Evolutionary conservation across 352 stramenopile genomes (phyloP).

Genomic region (Albugo candida): DNA sequence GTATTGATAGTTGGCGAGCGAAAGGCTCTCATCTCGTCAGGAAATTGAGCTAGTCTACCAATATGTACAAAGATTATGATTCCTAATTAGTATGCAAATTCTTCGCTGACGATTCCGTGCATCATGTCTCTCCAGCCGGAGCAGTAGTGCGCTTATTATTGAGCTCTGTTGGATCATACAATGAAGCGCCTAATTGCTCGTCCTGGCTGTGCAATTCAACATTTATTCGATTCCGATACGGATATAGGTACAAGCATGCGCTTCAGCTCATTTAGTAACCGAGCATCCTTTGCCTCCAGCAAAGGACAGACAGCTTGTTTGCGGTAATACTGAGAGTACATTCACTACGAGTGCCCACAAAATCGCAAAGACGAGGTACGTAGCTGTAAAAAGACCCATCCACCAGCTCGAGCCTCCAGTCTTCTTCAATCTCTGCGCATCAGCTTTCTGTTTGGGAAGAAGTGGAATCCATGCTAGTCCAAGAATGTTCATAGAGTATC

Average conservation of each 20-base stretch:
- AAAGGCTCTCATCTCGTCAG: too few relatives aligned
- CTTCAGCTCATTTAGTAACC: background rate
- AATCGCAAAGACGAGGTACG: slow-evolving; percentile 4
- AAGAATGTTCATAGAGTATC: slow-evolving; percentile 22
- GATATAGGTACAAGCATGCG: too few relatives aligned
- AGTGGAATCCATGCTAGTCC: slow-evolving; percentile 24
- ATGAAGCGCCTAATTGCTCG: too few relatives aligned
- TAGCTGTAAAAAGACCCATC: slow-evolving; percentile 3
- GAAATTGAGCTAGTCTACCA: too few relatives aligned
- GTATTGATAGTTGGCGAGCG: background rate
- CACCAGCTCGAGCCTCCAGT: slow-evolving; percentile 7
- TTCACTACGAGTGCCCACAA: slow-evolving; percentile 13
- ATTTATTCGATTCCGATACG: too few relatives aligned
- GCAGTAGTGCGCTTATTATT: too few relatives aligned
- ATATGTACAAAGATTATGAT: too few relatives aligned
- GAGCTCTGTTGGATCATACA: too few relatives aligned
- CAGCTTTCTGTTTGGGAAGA: slow-evolving; percentile 27
- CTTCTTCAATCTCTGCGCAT: slow-evolving; percentile 21
- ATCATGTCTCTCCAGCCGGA: too few relatives aligned
- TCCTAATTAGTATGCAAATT: too few relatives aligned
- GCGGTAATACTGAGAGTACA: slow-evolving; percentile 24
- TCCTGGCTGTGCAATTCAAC: too few relatives aligned
- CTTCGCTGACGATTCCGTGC: too few relatives aligned
- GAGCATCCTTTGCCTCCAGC: slow-evolving; percentile 17
- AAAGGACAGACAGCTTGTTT: slow-evolving; percentile 45